phyloP scores from a whole-genome alignment of 2,329 filamentous ascomycete genomes.

The Domatiomyces catenatus region DNA sequence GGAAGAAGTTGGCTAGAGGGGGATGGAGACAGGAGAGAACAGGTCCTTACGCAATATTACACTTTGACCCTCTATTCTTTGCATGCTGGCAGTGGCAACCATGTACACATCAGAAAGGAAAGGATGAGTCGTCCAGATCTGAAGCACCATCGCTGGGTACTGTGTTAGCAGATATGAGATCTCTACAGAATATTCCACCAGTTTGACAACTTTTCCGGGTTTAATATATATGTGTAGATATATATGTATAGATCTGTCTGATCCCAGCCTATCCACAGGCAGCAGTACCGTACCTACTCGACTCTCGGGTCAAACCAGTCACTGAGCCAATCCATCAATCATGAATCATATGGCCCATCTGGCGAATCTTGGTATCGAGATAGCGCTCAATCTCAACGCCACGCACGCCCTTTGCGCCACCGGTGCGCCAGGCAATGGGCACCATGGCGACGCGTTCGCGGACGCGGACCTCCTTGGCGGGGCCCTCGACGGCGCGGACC shows the following conservation, averaged over 20 bases:
- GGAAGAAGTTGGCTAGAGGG: background rate
- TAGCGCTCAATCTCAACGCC: constrained; percentile 88
- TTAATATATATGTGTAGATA: too few species aligned
- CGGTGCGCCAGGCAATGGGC: constrained; percentile 75
- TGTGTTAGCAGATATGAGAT: too few species aligned
- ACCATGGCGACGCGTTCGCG: constrained; percentile 90
- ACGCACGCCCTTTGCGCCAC: constrained; percentile 61
- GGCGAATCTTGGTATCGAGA: constrained; percentile 85
- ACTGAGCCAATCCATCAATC: constrained; percentile 23
- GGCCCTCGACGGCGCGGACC: constrained; percentile 83
- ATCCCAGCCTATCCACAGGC: too few species aligned
- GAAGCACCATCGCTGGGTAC: too few species aligned
- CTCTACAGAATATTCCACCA: too few species aligned
- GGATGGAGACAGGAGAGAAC: background rate
- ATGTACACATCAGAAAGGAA: too few species aligned
- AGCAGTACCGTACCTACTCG: too few species aligned
- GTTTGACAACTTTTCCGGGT: too few species aligned
- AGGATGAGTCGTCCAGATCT: too few species aligned
- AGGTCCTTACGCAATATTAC: background rate
- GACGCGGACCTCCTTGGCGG: constrained; percentile 72
- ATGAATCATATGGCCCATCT: constrained; percentile 72
- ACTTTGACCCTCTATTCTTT: background rate
- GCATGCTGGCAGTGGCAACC: too few species aligned
- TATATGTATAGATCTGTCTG: too few species aligned
- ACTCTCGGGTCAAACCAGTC: too few species aligned